Percentiles rank a stretch among this genome's conserved stretches.
Conservation (phyloP, 2,329 filamentous ascomycete species). For the Alternaria ethzedia region DNA sequence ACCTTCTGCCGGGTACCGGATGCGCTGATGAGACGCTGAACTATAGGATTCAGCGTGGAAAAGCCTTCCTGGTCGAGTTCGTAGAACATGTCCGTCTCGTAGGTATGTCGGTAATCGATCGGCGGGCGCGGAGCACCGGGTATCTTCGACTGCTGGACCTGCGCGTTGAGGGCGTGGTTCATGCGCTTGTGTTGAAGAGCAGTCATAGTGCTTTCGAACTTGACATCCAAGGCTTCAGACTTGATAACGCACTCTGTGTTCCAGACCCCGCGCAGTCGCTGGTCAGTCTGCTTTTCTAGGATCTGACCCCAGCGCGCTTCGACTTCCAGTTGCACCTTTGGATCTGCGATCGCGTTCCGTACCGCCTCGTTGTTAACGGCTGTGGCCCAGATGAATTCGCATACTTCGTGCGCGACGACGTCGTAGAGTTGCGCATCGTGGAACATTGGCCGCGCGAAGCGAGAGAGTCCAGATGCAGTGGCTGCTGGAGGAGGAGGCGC, state of each 20-base stretch:
- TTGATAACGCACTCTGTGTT: constrained; percentile 61
- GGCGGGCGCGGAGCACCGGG: constrained; percentile 58
- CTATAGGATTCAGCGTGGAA: constrained; percentile 54
- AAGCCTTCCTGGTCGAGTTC: constrained; percentile 60
- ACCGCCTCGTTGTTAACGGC: constrained; percentile 72
- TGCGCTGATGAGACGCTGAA: constrained; percentile 62
- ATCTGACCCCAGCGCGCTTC: constrained; percentile 92
- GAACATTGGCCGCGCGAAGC: constrained; percentile 67
- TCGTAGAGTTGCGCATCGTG: constrained; percentile 71
- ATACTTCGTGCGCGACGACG: constrained; percentile 75
- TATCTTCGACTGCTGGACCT: constrained; percentile 62
- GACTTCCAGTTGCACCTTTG: constrained; percentile 80
- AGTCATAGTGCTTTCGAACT: constrained; percentile 88
- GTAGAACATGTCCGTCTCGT: constrained; percentile 82
- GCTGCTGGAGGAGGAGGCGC: constrained; percentile 16
- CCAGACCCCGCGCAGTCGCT: constrained; percentile 70
- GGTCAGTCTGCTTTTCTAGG: constrained; percentile 71
- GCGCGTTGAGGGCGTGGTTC: constrained; percentile 83
- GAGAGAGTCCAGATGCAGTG: constrained; percentile 22
- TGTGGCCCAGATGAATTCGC: constrained; percentile 78
- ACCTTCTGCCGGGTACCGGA: constrained; percentile 33
- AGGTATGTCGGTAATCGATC: constrained; percentile 81
- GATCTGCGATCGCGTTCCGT: constrained; percentile 55
- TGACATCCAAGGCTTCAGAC: constrained; percentile 28
- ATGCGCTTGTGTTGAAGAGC: constrained; percentile 85